These are phyloP conservation scores for Vanrija humicola DNA, from an alignment of 1,284 basidiomycete genomes.

Conservation along the genomic window DNA sequence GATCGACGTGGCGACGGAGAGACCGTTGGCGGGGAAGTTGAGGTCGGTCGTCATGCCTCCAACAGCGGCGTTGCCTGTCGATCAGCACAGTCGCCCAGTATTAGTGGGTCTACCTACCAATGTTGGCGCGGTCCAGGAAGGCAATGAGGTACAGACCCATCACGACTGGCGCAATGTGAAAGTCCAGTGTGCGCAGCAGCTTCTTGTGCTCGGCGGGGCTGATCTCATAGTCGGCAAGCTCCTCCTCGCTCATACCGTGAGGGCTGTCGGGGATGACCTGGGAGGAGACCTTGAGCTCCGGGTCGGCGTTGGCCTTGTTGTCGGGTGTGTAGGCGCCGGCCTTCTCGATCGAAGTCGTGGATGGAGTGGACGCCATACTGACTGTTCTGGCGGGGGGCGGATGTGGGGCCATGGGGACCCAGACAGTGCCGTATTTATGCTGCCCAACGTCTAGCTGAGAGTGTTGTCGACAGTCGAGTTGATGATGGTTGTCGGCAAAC, in stretches of 20 bases:
- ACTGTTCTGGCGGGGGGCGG: not conserved
- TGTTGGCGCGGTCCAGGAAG: conserved; percentile 11
- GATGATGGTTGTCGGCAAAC: too few relatives aligned
- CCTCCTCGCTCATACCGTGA: not conserved
- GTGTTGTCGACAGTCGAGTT: too few relatives aligned
- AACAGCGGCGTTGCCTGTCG: conserved; percentile 11
- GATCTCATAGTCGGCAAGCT: conserved; percentile 1
- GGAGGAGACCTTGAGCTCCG: too few relatives aligned
- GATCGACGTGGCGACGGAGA: conserved; percentile 13
- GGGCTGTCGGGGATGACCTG: not conserved
- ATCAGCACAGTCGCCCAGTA: not conserved
- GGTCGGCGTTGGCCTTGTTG: not conserved
- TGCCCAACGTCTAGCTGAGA: too few relatives aligned
- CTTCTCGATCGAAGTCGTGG: not conserved
- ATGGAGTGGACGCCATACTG: not conserved
- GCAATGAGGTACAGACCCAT: conserved; percentile 14
- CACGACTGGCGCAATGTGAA: conserved; percentile 8
- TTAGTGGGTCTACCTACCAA: not conserved
- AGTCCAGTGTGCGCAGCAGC: conserved; percentile 6
- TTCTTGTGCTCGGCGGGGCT: not conserved
- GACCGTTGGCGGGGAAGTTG: conserved; percentile 13
- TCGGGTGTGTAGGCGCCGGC: not conserved
- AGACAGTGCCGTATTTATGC: too few relatives aligned
- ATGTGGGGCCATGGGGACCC: too few relatives aligned
- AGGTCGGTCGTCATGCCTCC: conserved; percentile 14